phyloP scores from a whole-genome alignment of 2,329 filamentous ascomycete species.

The Paraconiothyrium sp. region DNA sequence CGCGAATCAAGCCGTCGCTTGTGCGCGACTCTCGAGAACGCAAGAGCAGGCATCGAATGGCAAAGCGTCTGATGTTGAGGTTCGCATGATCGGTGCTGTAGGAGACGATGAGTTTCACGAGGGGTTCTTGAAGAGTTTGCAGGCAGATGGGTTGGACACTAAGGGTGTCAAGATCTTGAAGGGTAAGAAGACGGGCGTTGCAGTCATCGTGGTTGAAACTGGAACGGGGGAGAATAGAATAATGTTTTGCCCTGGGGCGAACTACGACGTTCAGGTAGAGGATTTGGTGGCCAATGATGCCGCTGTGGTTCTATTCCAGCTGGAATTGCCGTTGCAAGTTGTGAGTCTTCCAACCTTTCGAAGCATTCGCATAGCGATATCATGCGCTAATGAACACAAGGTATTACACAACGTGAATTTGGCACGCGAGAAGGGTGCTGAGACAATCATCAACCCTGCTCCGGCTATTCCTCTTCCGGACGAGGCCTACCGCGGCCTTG shows the following conservation, averaged over 20 bases:
- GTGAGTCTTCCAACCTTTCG: constrained; percentile 29
- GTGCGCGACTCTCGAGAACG: constrained; percentile 78
- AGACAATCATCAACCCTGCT: constrained; percentile 85
- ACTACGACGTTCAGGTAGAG: constrained; percentile 50
- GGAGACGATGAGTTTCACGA: constrained; percentile 57
- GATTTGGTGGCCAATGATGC: constrained; percentile 53
- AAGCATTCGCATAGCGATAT: neutral
- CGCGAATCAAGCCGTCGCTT: constrained; percentile 93
- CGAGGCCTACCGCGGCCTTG: constrained; percentile 72
- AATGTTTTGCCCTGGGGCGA: constrained; percentile 59
- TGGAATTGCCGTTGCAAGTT: constrained; percentile 57
- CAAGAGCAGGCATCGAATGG: constrained; percentile 35
- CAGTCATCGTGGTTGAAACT: constrained; percentile 61
- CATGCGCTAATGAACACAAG: constrained; percentile 21
- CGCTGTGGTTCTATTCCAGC: constrained; percentile 56
- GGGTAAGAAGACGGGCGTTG: constrained; percentile 58
- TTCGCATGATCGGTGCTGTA: constrained; percentile 61
- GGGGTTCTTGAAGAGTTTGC: constrained; percentile 53
- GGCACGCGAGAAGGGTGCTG: constrained; percentile 43
- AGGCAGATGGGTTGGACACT: constrained; percentile 56
- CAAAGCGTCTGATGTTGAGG: constrained; percentile 48
- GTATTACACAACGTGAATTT: constrained; percentile 49
- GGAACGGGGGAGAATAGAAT: constrained; percentile 60
- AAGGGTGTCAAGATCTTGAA: constrained; percentile 51
- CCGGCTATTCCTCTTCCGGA: constrained; percentile 73